phyloP scores from a whole-genome alignment of 2,329 filamentous ascomycete species.

The Dactylonectria estremocensis region DNA sequence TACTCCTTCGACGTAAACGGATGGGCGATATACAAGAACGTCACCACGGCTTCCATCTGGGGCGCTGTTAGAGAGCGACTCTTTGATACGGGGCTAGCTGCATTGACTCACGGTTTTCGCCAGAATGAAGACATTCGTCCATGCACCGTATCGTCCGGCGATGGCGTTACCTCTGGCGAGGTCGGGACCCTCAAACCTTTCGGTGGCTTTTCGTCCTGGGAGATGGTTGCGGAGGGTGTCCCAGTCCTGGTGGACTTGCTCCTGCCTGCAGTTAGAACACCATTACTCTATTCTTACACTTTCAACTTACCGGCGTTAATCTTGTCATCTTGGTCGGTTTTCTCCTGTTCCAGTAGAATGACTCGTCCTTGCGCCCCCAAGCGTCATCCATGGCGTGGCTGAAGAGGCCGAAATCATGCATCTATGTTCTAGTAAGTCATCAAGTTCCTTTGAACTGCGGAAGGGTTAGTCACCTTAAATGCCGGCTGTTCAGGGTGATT shows the following conservation, averaged over 20 bases:
- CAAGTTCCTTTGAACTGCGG: not conserved
- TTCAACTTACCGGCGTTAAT: constrained; percentile 42
- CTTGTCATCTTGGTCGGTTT: constrained; percentile 40
- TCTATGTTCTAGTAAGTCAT: constrained; percentile 34
- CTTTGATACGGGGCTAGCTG: no score
- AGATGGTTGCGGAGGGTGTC: constrained; percentile 35
- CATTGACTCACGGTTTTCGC: constrained; percentile 43
- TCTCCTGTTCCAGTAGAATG: constrained; percentile 38
- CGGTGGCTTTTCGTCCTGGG: not conserved
- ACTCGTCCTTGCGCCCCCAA: constrained; percentile 33
- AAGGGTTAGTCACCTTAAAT: constrained; percentile 42
- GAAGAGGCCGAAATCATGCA: constrained; percentile 49
- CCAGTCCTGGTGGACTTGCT: constrained; percentile 47
- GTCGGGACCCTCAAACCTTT: constrained; percentile 33
- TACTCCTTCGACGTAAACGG: constrained; percentile 33
- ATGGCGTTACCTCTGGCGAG: constrained; percentile 31
- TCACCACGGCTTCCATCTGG: constrained; percentile 50
- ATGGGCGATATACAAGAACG: constrained; percentile 27
- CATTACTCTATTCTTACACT: not conserved
- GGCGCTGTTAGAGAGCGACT: constrained; percentile 19
- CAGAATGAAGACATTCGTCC: constrained; percentile 50
- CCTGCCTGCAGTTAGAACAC: constrained; percentile 39
- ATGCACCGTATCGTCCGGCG: constrained; percentile 49
- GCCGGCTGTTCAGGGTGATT: constrained; percentile 41
- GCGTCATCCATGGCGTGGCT: constrained; percentile 38